Conservation (phyloP, 352 stramenopile genomes). For the Phytophthora nicotianae region DNA sequence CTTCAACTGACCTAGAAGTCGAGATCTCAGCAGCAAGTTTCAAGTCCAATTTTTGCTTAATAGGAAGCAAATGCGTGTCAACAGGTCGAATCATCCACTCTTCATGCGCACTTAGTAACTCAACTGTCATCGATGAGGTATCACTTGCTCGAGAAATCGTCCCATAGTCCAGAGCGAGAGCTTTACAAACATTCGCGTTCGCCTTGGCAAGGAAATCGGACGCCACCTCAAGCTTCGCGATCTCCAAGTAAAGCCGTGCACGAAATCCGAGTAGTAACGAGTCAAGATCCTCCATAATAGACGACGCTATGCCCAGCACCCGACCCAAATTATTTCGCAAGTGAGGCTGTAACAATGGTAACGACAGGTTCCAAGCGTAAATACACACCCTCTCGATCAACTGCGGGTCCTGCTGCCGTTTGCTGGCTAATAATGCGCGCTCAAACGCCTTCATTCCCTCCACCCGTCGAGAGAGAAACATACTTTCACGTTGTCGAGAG, state of each 20-base stretch:
- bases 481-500: slow-evolving; percentile 37
- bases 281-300: slow-evolving; percentile 75
- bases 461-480: slow-evolving; percentile 54
- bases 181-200: slow-evolving; percentile 59
- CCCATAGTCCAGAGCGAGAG: slow-evolving; percentile 68
- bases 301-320: slow-evolving; percentile 65
- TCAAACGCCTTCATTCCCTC: slow-evolving; percentile 84
- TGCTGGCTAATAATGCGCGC: slow-evolving; percentile 73
- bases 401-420: slow-evolving; percentile 74
- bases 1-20: slow-evolving; percentile 39
- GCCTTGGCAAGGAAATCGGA: slow-evolving; percentile 89
- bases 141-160: slow-evolving; percentile 22
- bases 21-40: slow-evolving; percentile 67
- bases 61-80: slow-evolving; percentile 69
- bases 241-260: slow-evolving; percentile 82
- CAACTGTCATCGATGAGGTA: slow-evolving; percentile 24
- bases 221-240: slow-evolving; percentile 84
- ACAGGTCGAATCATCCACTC: slow-evolving; percentile 43
- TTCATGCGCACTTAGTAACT: slow-evolving; percentile 24
- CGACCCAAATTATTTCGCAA: slow-evolving; percentile 71
- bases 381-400: slow-evolving; percentile 85
- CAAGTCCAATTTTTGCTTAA: slow-evolving; percentile 66
- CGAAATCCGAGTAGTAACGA: slow-evolving; percentile 83
- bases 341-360: slow-evolving; percentile 81
- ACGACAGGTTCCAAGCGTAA: slow-evolving; percentile 80